Conservation (phyloP, 139 green algal species). For the Picochlorum sp. region DNA sequence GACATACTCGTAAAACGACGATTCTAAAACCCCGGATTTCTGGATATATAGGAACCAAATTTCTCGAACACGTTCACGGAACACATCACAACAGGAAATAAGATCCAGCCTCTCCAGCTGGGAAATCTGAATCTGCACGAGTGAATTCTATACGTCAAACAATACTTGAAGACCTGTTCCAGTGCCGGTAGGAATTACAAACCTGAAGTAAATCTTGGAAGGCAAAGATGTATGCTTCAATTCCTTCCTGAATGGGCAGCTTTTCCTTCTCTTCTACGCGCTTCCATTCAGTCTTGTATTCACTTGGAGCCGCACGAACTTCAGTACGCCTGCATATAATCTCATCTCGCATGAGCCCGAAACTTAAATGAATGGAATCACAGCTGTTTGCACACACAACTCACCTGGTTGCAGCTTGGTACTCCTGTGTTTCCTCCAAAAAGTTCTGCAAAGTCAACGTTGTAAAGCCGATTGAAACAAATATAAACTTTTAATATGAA, state of each 20-base stretch:
- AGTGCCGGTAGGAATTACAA: neutral
- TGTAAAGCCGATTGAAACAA: neutral
- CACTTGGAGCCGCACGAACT: too few species aligned
- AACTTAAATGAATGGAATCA: too few species aligned
- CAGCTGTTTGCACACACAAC: too few species aligned
- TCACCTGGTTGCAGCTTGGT: neutral
- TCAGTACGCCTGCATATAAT: too few species aligned
- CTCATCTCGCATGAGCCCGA: too few species aligned
- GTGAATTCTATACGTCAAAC: neutral
- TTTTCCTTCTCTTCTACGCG: constrained; percentile 5
- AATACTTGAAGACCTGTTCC: neutral
- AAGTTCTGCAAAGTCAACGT: neutral
- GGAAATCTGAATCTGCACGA: constrained; percentile 2
- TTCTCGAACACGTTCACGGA: constrained; percentile 1
- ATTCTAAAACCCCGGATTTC: constrained; percentile 8
- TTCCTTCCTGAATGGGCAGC: neutral
- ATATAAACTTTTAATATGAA: neutral
- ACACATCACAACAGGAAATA: neutral
- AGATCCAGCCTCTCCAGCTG: constrained; percentile 11
- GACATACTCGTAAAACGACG: constrained; percentile 9
- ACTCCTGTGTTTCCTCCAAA: neutral
- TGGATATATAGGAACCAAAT: constrained; percentile 20
- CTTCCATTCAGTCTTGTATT: neutral
- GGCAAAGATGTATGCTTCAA: neutral
- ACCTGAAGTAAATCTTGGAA: neutral